Conservation (phyloP, 176 grass and related monocot genomes). For the Luzula sylvatica region DNA sequence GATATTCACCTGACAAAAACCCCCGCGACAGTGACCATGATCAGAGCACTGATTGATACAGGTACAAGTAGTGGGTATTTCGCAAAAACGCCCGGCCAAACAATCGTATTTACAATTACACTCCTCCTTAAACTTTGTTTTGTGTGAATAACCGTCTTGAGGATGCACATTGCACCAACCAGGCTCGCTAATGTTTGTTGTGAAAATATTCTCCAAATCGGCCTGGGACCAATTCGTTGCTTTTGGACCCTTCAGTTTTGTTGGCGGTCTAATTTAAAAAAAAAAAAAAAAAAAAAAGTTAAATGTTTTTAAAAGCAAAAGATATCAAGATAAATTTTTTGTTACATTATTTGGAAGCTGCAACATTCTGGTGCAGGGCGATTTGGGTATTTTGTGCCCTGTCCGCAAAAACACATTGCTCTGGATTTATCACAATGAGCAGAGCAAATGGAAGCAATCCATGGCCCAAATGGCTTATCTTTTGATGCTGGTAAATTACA, state of each 20-base stretch:
- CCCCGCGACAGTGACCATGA: slow-evolving; percentile 76
- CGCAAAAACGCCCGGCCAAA: slow-evolving; percentile 64
- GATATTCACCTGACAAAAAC: slow-evolving; percentile 97
- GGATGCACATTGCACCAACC: slow-evolving; percentile 97
- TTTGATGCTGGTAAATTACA: slow-evolving; percentile 64
- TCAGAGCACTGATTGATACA: slow-evolving; percentile 90
- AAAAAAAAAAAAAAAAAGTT: too few relatives aligned
- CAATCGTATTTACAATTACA: slow-evolving; percentile 96
- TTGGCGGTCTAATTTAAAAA: slow-evolving; percentile 34
- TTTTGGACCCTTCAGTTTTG: slow-evolving; percentile 52
- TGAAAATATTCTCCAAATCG: slow-evolving; percentile 80
- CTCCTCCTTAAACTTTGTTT: slow-evolving; percentile 69
- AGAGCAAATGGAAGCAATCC: too few relatives aligned
- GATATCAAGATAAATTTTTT: too few relatives aligned
- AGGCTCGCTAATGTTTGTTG: slow-evolving; percentile 52
- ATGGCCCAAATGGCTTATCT: slow-evolving; percentile 50
- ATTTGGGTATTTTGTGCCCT: too few relatives aligned
- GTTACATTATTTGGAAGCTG: too few relatives aligned
- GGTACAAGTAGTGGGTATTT: slow-evolving; percentile 56
- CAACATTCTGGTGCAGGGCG: too few relatives aligned
- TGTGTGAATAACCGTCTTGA: slow-evolving; percentile 56
- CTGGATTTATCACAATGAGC: too few relatives aligned
- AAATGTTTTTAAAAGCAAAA: too few relatives aligned
- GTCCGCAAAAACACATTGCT: too few relatives aligned
- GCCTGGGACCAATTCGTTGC: slow-evolving; percentile 57